These are phyloP conservation scores for Sporothrix pallida DNA, from an alignment of 2,329 filamentous ascomycete species.

Conservation along the genomic window DNA sequence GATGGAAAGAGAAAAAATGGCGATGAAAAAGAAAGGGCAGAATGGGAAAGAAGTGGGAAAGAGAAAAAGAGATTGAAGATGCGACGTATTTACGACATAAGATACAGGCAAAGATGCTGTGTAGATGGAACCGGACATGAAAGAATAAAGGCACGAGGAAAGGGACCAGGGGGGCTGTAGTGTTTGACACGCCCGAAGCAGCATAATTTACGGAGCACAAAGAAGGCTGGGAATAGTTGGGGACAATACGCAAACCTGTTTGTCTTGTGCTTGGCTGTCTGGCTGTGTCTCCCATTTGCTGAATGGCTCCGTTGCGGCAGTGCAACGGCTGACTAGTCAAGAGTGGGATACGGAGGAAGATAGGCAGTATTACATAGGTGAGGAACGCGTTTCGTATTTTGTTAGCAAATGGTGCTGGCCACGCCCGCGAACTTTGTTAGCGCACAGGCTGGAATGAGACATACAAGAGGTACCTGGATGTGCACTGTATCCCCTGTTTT, in stretches of 20 bases:
- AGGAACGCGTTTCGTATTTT: conserved; percentile 19
- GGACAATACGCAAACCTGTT: too few species aligned
- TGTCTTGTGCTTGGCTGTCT: conserved; percentile 9
- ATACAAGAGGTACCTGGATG: background rate
- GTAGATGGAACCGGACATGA: too few species aligned
- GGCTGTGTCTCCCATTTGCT: background rate
- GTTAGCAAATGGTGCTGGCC: background rate
- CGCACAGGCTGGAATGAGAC: conserved; percentile 5
- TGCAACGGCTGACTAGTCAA: conserved; percentile 23
- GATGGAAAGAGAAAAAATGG: background rate
- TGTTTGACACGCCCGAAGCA: conserved; percentile 14
- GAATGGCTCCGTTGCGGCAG: conserved; percentile 21
- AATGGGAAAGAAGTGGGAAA: background rate
- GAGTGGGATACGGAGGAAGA: background rate
- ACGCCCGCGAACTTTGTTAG: conserved; percentile 14
- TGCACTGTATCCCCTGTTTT: too few species aligned
- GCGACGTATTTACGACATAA: background rate
- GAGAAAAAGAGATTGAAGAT: background rate
- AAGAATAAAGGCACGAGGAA: too few species aligned
- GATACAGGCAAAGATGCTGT: too few species aligned
- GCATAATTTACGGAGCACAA: background rate
- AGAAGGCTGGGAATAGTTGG: too few species aligned
- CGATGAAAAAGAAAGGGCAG: background rate
- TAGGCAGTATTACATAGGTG: background rate
- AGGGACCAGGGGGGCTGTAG: background rate